Percentiles rank a stretch among this genome's conserved stretches.
These are phyloP conservation scores for Orbilia ellipsospora DNA, from an alignment of 2,329 filamentous ascomycete species.

Conservation along the genomic window DNA sequence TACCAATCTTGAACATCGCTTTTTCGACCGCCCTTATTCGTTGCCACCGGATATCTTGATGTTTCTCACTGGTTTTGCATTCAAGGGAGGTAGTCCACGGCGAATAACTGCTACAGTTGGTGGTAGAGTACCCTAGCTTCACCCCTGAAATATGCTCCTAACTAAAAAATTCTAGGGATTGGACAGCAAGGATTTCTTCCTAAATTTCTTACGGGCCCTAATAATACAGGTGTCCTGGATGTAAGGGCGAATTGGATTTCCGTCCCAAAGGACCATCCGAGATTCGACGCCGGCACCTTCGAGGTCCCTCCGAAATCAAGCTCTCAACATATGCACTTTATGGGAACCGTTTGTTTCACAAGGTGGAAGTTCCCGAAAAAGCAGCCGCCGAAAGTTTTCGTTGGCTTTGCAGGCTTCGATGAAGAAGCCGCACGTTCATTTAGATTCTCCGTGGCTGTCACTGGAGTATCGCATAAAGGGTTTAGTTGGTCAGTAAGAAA, in stretches of 20 bases:
- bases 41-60: slow-evolving; percentile 45
- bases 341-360: slow-evolving; percentile 31
- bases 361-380: slow-evolving; percentile 51
- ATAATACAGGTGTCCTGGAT: neutral
- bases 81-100: slow-evolving; percentile 8
- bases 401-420: slow-evolving; percentile 32
- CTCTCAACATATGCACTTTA: neutral
- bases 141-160: neutral
- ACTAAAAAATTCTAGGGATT: slow-evolving; percentile 3
- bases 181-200: slow-evolving; percentile 40
- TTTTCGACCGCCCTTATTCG: slow-evolving; percentile 40
- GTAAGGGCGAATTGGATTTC: slow-evolving; percentile 32
- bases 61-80: slow-evolving; percentile 17
- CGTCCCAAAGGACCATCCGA: slow-evolving; percentile 29
- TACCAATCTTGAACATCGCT: slow-evolving; percentile 12
- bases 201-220: slow-evolving; percentile 1
- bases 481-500: slow-evolving; percentile 42
- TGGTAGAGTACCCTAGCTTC: neutral
- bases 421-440: slow-evolving; percentile 12
- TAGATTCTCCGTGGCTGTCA: slow-evolving; percentile 32
- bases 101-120: slow-evolving; percentile 6
- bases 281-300: slow-evolving; percentile 40
- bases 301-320: slow-evolving; percentile 23
- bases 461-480: slow-evolving; percentile 33
- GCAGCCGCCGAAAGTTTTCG: slow-evolving; percentile 32